Percentiles rank a stretch among this genome's conserved stretches.
phyloP scores from a whole-genome alignment of 257 asterid genomes.

The Anisodus tanguticus region DNA sequence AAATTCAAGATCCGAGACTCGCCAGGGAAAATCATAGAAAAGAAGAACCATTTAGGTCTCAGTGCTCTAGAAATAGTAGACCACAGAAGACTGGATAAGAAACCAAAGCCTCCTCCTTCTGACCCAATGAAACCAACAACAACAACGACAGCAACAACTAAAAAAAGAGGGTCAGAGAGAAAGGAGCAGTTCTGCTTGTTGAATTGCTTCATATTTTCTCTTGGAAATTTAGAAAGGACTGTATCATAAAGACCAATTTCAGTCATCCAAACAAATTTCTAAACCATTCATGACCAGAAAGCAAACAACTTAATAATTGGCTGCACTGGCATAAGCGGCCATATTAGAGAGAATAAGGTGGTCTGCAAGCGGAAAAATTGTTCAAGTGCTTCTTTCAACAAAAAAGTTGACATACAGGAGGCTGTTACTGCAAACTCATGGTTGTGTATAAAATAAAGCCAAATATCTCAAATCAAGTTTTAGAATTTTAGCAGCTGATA shows the following conservation, averaged over 20 bases:
- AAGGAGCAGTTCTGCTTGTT: neutral
- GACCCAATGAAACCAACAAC: neutral
- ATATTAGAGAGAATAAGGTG: constrained; percentile 1
- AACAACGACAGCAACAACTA: neutral
- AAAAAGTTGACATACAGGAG: neutral
- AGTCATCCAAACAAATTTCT: neutral
- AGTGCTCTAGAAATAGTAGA: neutral
- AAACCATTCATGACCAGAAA: neutral
- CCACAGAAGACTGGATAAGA: neutral
- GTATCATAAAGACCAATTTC: neutral
- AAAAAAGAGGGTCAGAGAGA: neutral
- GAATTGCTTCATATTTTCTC: neutral
- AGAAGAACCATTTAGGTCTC: neutral
- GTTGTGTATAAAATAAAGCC: neutral
- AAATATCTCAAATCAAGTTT: constrained; percentile 16
- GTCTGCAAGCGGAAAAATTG: neutral
- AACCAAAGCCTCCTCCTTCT: neutral
- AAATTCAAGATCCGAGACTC: neutral
- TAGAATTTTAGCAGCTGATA: neutral
- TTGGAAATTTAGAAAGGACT: neutral
- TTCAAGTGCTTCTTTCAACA: neutral
- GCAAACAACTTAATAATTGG: neutral
- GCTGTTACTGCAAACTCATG: constrained; percentile 10
- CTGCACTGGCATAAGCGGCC: constrained; percentile 7
- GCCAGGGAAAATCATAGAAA: neutral